Evolutionary conservation across 2,329 filamentous ascomycete genomes (phyloP), one percentile per base, ranked within the genome.

Genomic region (Aureobasidium sp.): DNA sequence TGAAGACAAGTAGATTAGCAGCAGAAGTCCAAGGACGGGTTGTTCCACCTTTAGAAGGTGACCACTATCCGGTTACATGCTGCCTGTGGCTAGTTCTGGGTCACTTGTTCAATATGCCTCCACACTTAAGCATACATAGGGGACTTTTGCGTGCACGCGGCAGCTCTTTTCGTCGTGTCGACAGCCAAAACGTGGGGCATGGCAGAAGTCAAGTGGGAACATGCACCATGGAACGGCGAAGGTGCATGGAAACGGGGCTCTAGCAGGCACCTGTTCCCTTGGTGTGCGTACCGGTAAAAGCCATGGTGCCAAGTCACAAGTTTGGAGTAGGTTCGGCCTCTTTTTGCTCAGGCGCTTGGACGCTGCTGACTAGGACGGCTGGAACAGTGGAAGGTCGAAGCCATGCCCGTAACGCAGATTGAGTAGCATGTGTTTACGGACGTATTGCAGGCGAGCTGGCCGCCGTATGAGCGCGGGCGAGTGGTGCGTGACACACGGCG

Each of bases 321-420:
- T 57, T 45, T 56, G 27, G 17, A 57, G 27, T 29, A 57, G 27
- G 29, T 39, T 53, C 52, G 37, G 53, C 9, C 39, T 35, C 29
- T n/a, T 57, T 57, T 57, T 45, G 3, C 53, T 33, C 27, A 9
- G 3, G 53, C 53, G 53, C 53, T 57, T 57, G 39, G 27, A 45
- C 53, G 44, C 14, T 57, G 53, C 53, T 57, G 39, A 57, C 53
- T 35, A 33, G 53, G n/a, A 57, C 39, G 39, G 39, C 39, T 42
- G 52, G 24, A 33, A 56, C 9, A 24, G 24, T 56, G 31, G 48
- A 52, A 39, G 33, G 33, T 52, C 49, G 33, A 52, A 52, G 49
- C n/a, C 49, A 35, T 52, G 7, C 27, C 15, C 47, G 17, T 29
- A 15, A 49, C 33, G 15, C 27, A 50, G 47, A 35, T 54, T 42